These are phyloP conservation scores for Populus nigra DNA, from an alignment of 345 rosid species.

Conservation along the genomic window DNA sequence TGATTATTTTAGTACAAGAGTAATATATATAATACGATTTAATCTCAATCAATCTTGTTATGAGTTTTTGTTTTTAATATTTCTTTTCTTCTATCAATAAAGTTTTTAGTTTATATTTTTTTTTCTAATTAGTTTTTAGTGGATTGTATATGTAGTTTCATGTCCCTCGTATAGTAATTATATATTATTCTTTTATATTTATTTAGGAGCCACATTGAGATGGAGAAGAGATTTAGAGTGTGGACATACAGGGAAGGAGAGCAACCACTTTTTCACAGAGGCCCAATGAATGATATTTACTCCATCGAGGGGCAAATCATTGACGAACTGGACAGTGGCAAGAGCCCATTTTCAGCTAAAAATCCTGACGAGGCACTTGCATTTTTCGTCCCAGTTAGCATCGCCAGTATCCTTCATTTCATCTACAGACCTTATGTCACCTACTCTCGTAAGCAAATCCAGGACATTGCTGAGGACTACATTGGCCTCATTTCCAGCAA, in stretches of 20 bases:
- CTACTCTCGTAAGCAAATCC: slow-evolving; percentile 24
- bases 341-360: slow-evolving; percentile 37
- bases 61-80: too few relatives aligned
- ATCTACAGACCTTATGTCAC: slow-evolving; percentile 24
- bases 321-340: slow-evolving; percentile 36
- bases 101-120: too few relatives aligned
- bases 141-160: too few relatives aligned
- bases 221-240: slow-evolving; percentile 50
- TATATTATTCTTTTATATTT: too few relatives aligned
- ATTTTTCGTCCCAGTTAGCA: slow-evolving; percentile 47
- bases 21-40: too few relatives aligned
- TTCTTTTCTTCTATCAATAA: too few relatives aligned
- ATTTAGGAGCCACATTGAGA: slow-evolving; percentile 49
- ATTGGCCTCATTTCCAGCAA: slow-evolving; percentile 34
- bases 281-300: slow-evolving; percentile 26
- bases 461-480: slow-evolving; percentile 37
- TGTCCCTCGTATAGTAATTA: too few relatives aligned
- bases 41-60: too few relatives aligned
- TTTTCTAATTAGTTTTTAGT: too few relatives aligned
- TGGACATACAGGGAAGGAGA: slow-evolving; percentile 58
- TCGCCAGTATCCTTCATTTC: slow-evolving; percentile 23
- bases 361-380: slow-evolving; percentile 45
- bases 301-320: slow-evolving; percentile 56
- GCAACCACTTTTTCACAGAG: slow-evolving; percentile 35
- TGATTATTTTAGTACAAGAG: too few relatives aligned